These are phyloP conservation scores for Talaromyces atroroseus DNA, from an alignment of 2,329 filamentous ascomycete genomes.

Conservation along the genomic window DNA sequence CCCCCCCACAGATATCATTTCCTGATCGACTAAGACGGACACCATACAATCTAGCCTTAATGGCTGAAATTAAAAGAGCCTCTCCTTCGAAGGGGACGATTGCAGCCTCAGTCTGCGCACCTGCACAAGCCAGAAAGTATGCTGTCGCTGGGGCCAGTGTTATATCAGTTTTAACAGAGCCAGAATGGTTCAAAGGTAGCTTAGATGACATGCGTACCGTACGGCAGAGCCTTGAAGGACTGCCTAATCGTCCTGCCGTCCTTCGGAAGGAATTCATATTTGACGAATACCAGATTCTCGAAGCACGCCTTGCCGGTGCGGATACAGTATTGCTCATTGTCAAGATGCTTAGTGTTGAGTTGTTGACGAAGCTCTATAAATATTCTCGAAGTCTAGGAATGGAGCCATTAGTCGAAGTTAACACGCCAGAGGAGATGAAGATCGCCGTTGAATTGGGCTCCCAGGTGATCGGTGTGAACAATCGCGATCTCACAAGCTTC, in stretches of 20 bases:
- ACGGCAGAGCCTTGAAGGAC: conserved; percentile 78
- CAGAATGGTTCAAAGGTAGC: conserved; percentile 98
- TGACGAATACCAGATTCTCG: conserved; percentile 95
- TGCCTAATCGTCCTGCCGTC: conserved; percentile 88
- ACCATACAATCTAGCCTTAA: conserved; percentile 80
- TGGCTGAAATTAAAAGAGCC: conserved; percentile 95
- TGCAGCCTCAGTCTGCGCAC: conserved; percentile 77
- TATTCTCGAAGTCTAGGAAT: conserved; percentile 89
- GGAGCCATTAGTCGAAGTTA: conserved; percentile 96
- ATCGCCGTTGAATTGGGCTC: conserved; percentile 79
- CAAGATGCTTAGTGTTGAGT: conserved; percentile 82
- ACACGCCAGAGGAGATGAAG: conserved; percentile 88
- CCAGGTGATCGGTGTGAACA: conserved; percentile 94
- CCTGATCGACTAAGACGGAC: conserved; percentile 72
- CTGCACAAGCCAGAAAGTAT: conserved; percentile 84
- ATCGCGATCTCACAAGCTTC: conserved; percentile 92
- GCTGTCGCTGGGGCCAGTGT: conserved; percentile 91
- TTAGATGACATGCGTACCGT: conserved; percentile 89
- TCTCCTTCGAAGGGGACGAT: conserved; percentile 97
- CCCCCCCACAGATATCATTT: conserved; percentile 78
- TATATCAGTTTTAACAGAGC: conserved; percentile 97
- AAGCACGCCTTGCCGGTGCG: conserved; percentile 85
- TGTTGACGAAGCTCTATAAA: conserved; percentile 72
- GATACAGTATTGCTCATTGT: conserved; percentile 95
- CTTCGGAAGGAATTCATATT: conserved; percentile 96